Evolutionary conservation across 139 green algal species (phyloP).

Genomic region (Volvox africanus): DNA sequence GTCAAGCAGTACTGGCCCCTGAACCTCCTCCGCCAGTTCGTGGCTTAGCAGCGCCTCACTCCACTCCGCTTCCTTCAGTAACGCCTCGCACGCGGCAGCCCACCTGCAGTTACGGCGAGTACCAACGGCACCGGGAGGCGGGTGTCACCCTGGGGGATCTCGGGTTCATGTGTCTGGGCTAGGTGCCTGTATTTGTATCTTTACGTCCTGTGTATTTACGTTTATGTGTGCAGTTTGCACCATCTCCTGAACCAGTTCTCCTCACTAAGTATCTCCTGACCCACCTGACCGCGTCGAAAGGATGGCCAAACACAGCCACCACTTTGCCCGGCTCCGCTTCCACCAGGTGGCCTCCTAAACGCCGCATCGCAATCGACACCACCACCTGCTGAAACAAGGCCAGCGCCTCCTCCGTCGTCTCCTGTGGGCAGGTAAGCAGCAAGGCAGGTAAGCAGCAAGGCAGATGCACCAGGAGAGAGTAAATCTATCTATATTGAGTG

Average conservation of each 20-base stretch:
- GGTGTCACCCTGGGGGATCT: no score
- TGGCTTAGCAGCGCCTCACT: slow-evolving; percentile 24
- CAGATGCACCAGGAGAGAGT: no score
- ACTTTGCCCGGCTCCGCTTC: slow-evolving; percentile 26
- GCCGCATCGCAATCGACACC: slow-evolving; percentile 6
- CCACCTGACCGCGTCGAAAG: slow-evolving; percentile 25
- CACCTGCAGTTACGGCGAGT: not conserved
- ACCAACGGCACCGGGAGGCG: no score
- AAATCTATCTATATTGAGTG: no score
- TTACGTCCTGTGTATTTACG: no score
- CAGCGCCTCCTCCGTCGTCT: slow-evolving; percentile 22
- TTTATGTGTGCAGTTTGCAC: no score
- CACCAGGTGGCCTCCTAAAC: slow-evolving; percentile 19
- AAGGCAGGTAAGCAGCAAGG: no score
- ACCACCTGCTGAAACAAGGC: not conserved
- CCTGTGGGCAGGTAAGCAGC: not conserved
- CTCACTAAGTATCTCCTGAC: no score
- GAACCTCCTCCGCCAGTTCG: slow-evolving; percentile 40
- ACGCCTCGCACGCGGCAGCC: slow-evolving; percentile 9
- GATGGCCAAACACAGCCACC: slow-evolving; percentile 19
- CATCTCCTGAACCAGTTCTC: not conserved
- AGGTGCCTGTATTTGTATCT: no score
- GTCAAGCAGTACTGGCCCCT: slow-evolving; percentile 25
- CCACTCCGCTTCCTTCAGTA: slow-evolving; percentile 38
- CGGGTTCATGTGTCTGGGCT: no score